These are phyloP conservation scores for Arthrobotrys sphaeroides DNA, from an alignment of 2,329 filamentous ascomycete species.

Conservation along the genomic window DNA sequence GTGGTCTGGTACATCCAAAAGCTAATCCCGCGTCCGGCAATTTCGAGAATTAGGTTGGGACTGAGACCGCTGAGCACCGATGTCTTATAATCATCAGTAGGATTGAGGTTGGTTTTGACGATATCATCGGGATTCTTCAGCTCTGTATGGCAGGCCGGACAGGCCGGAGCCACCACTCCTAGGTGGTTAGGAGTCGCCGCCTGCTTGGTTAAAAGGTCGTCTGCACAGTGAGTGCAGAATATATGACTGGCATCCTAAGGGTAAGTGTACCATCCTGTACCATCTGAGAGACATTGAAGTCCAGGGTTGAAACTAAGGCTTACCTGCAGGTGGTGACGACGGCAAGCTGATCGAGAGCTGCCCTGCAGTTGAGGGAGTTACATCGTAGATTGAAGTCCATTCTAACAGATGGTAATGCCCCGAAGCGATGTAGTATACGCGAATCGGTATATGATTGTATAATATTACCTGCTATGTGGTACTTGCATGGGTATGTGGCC, in stretches of 20 bases:
- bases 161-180: constrained; percentile 61
- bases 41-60: constrained; percentile 85
- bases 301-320: background rate
- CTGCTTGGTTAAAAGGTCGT: constrained; percentile 70
- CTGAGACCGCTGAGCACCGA: constrained; percentile 83
- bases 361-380: constrained; percentile 80
- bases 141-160: constrained; percentile 77
- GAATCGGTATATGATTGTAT: too few species aligned
- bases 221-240: constrained; percentile 81
- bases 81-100: constrained; percentile 88
- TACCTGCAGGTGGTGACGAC: constrained; percentile 83
- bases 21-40: constrained; percentile 77
- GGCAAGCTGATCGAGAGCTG: constrained; percentile 74
- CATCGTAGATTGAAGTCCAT: constrained; percentile 70
- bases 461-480: too few species aligned
- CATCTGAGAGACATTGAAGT: too few species aligned
- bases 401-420: too few species aligned
- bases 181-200: constrained; percentile 64
- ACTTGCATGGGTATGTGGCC: too few species aligned
- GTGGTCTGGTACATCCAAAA: constrained; percentile 90
- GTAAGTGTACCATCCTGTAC: constrained; percentile 10
- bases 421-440: too few species aligned
- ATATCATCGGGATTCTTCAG: constrained; percentile 79
- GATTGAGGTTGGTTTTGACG: constrained; percentile 75
- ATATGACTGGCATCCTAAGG: constrained; percentile 71